These are phyloP conservation scores for Monosporascus sp. DNA, from an alignment of 2,329 filamentous ascomycete genomes.

Conservation along the genomic window DNA sequence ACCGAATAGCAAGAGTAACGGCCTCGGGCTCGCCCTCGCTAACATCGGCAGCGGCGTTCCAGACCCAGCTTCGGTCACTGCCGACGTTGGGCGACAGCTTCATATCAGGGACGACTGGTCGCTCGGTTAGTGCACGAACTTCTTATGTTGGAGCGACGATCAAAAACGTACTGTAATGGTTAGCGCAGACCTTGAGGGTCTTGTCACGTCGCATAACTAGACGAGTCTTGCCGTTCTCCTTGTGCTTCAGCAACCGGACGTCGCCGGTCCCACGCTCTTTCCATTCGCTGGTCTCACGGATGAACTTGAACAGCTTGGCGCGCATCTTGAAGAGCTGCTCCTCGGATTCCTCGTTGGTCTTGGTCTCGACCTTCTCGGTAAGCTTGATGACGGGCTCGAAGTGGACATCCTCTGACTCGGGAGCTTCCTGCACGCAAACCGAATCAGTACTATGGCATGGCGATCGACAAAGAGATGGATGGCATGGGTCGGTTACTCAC, in stretches of 20 bases:
- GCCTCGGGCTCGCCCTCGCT: conserved; percentile 97
- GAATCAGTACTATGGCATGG: conserved; percentile 6
- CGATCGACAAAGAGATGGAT: background rate
- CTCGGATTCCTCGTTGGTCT: conserved; percentile 97
- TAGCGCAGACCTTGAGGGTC: conserved; percentile 99
- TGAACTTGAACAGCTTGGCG: conserved; percentile 98
- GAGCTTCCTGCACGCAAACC: conserved; percentile 54
- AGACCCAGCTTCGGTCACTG: conserved; percentile 98
- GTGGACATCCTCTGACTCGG: conserved; percentile 88
- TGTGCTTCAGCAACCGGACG: conserved; percentile 94
- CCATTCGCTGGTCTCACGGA: conserved; percentile 89
- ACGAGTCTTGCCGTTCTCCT: conserved; percentile 95
- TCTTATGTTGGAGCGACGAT: background rate
- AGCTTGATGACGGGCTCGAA: conserved; percentile 96
- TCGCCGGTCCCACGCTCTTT: conserved; percentile 98
- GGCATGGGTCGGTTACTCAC: conserved; percentile 33
- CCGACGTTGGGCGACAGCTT: conserved; percentile 97
- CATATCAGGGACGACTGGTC: conserved; percentile 90
- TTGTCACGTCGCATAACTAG: conserved; percentile 99
- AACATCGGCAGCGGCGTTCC: conserved; percentile 96
- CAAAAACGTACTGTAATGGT: conserved; percentile 83
- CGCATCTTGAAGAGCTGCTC: conserved; percentile 99
- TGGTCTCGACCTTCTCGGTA: conserved; percentile 93
- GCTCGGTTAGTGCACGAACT: conserved; percentile 9
- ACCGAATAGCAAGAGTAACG: conserved; percentile 91